phyloP scores from a whole-genome alignment of 768 basidiomycete species.

The Amanita phalloides region DNA sequence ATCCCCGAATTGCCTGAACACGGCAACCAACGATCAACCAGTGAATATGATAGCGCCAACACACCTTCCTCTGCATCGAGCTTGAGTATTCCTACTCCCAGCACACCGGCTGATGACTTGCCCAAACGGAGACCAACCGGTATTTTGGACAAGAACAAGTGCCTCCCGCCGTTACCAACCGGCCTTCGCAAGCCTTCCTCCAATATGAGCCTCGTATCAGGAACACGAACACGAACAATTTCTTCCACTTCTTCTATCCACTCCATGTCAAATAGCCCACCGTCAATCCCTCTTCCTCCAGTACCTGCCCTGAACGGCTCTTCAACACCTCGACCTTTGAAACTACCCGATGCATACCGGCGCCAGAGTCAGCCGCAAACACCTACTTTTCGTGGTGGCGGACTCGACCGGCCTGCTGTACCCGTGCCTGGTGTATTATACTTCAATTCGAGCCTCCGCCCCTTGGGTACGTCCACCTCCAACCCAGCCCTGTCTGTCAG shows the following conservation, averaged over 20 bases:
- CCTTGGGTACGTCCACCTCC: background rate
- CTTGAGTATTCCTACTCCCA: conserved; percentile 22
- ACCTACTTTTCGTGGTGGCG: conserved; percentile 14
- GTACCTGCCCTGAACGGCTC: conserved; percentile 9
- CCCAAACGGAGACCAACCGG: conserved; percentile 6
- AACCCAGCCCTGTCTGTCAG: background rate
- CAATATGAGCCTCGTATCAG: conserved; percentile 6
- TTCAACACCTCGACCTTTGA: conserved; percentile 1
- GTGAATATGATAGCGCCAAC: conserved; percentile 10
- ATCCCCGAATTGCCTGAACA: conserved; percentile 10
- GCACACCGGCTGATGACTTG: conserved; percentile 21
- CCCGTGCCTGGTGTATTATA: conserved; percentile 17
- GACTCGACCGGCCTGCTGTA: conserved; percentile 22
- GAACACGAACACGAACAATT: conserved; percentile 1
- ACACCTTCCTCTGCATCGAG: conserved; percentile 25
- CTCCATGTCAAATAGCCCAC: background rate
- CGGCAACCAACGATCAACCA: conserved; percentile 4
- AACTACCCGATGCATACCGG: conserved; percentile 7
- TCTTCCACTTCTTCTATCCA: conserved; percentile 5
- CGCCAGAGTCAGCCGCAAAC: conserved; percentile 11
- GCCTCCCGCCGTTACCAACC: conserved; percentile 22
- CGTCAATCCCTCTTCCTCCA: background rate
- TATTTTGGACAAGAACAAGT: conserved; percentile 21
- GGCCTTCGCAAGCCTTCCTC: conserved; percentile 7
- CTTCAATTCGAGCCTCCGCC: background rate